A percentile compares a stretch with the other conserved stretches of the same genome.
These are phyloP conservation scores for Glonium stellatum DNA, from an alignment of 495 filamentous ascomycete species.

Conservation along the genomic window DNA sequence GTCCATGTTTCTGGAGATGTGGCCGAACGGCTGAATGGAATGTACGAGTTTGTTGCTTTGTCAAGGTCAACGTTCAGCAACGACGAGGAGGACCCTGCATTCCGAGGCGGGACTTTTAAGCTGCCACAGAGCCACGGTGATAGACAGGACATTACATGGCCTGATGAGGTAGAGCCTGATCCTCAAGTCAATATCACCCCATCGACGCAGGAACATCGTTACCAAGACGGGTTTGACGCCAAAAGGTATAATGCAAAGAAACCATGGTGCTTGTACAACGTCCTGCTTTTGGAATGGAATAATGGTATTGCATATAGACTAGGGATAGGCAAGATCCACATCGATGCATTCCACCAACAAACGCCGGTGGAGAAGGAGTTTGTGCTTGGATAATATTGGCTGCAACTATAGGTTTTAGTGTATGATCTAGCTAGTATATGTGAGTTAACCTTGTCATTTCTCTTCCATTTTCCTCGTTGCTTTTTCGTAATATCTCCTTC, in stretches of 20 bases:
- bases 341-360: not conserved
- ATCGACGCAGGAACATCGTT: not conserved
- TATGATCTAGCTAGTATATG: too few species aligned
- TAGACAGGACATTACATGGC: not conserved
- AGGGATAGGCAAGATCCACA: not conserved
- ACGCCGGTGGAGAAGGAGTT: not conserved
- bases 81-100: not conserved
- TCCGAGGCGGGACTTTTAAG: not conserved
- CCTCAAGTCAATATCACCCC: not conserved
- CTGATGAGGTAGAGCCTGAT: too few species aligned
- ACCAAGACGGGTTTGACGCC: not conserved
- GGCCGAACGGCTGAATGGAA: not conserved
- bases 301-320: not conserved
- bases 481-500: too few species aligned
- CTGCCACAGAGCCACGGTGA: not conserved
- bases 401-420: too few species aligned
- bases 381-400: not conserved
- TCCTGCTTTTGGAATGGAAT: not conserved
- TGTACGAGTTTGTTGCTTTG: not conserved
- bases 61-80: not conserved
- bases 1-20: not conserved
- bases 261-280: not conserved
- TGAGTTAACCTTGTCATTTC: too few species aligned
- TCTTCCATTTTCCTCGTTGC: too few species aligned
- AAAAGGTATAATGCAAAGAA: not conserved